These are phyloP conservation scores for Phytophthora pisi DNA, from an alignment of 352 stramenopile species.

Conservation along the genomic window DNA sequence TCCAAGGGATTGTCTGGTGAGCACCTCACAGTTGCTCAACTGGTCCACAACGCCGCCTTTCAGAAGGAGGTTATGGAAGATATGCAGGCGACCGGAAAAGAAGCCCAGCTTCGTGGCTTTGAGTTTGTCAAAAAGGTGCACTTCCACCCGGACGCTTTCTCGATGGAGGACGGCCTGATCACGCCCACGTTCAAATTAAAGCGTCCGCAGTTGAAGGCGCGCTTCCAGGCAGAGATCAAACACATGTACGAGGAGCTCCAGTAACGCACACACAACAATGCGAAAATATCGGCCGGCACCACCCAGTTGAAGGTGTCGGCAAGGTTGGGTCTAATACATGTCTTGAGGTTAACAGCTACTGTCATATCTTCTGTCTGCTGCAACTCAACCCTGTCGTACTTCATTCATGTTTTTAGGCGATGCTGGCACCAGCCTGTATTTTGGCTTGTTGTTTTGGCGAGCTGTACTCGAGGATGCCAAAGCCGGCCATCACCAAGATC, in stretches of 20 bases:
- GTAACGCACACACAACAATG: conserved; percentile 11
- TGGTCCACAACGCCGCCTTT: conserved; percentile 55
- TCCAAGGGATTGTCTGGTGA: conserved; percentile 25
- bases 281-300: neutral
- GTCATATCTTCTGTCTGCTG: neutral
- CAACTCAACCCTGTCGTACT: too few relatives aligned
- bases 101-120: conserved; percentile 88
- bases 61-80: conserved; percentile 75
- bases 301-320: neutral
- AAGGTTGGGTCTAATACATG: conserved; percentile 1
- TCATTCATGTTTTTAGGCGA: too few relatives aligned
- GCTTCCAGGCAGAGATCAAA: conserved; percentile 55
- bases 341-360: neutral
- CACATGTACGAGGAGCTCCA: conserved; percentile 52
- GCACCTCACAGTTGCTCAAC: conserved; percentile 28
- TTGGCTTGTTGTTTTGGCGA: too few relatives aligned
- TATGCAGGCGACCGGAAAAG: conserved; percentile 62
- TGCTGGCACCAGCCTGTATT: too few relatives aligned
- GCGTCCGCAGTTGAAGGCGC: conserved; percentile 62
- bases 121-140: conserved; percentile 91
- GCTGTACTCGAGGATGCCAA: neutral
- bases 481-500: neutral
- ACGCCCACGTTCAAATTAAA: conserved; percentile 97
- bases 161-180: conserved; percentile 91
- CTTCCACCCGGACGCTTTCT: conserved; percentile 87